These are phyloP conservation scores for Fusarium napiforme DNA, from an alignment of 2,329 filamentous ascomycete genomes.

Conservation along the genomic window DNA sequence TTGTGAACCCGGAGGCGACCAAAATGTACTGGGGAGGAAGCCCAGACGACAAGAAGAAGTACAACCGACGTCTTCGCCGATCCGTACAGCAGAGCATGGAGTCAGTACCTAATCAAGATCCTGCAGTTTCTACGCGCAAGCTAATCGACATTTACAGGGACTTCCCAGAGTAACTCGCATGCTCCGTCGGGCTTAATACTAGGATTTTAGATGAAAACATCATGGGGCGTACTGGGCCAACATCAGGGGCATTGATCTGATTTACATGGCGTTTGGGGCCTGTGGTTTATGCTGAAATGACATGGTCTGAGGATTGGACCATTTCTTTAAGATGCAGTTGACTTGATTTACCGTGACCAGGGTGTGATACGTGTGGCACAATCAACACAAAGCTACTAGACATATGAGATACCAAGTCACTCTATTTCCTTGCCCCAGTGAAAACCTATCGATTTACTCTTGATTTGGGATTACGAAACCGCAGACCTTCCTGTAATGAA, in stretches of 20 bases:
- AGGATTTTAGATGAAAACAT: constrained; percentile 14
- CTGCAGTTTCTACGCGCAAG: background rate
- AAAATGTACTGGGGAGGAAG: constrained; percentile 86
- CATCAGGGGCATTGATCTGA: constrained; percentile 2
- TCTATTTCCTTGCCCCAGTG: background rate
- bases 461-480: background rate
- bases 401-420: background rate
- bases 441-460: background rate
- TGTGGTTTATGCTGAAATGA: constrained; percentile 18
- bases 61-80: constrained; percentile 82
- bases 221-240: constrained; percentile 36
- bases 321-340: background rate
- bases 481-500: no score
- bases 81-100: constrained; percentile 78
- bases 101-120: constrained; percentile 51
- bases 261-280: constrained; percentile 37
- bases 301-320: background rate
- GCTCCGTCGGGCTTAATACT: background rate
- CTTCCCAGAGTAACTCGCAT: constrained; percentile 46
- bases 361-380: background rate
- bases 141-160: constrained; percentile 43
- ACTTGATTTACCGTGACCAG: background rate
- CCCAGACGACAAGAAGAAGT: constrained; percentile 80
- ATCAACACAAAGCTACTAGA: background rate
- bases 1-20: constrained; percentile 87